Percentiles rank a stretch among this genome's conserved stretches.
phyloP scores from a whole-genome alignment of 768 basidiomycete genomes.

The Mycena rosella region DNA sequence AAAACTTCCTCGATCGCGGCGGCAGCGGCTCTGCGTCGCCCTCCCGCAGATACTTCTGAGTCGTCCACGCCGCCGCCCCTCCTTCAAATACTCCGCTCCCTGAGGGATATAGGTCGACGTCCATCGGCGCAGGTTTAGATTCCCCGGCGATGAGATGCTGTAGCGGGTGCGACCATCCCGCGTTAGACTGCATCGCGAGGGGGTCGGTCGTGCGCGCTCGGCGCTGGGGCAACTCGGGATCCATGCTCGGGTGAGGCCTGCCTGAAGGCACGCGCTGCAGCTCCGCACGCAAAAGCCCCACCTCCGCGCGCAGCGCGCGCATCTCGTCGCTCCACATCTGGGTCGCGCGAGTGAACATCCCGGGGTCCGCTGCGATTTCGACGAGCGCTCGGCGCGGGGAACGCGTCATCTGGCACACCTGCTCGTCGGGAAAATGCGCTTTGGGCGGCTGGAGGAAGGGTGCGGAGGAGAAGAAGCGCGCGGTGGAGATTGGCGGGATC shows the following conservation, averaged over 20 bases:
- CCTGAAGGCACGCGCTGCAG: background rate
- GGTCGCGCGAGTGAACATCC: background rate
- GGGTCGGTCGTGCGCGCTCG: background rate
- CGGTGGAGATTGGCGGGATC: background rate
- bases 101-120: background rate
- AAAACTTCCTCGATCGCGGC: constrained; percentile 12
- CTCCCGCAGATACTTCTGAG: too few relatives aligned
- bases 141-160: background rate
- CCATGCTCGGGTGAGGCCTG: too few relatives aligned
- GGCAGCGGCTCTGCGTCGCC: background rate
- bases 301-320: background rate
- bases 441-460: too few relatives aligned
- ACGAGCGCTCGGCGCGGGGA: background rate
- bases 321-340: background rate
- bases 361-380: background rate
- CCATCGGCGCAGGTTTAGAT: background rate
- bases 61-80: background rate
- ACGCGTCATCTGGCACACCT: background rate
- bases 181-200: background rate
- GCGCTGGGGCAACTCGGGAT: too few relatives aligned
- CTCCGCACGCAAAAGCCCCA: background rate
- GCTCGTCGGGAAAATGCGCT: too few relatives aligned
- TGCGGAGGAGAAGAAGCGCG: background rate
- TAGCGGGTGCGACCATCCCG: background rate
- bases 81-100: too few relatives aligned